Base-by-base conservation (phyloP, 768 basidiomycete genomes). In the Naematelia encephala region DNA sequence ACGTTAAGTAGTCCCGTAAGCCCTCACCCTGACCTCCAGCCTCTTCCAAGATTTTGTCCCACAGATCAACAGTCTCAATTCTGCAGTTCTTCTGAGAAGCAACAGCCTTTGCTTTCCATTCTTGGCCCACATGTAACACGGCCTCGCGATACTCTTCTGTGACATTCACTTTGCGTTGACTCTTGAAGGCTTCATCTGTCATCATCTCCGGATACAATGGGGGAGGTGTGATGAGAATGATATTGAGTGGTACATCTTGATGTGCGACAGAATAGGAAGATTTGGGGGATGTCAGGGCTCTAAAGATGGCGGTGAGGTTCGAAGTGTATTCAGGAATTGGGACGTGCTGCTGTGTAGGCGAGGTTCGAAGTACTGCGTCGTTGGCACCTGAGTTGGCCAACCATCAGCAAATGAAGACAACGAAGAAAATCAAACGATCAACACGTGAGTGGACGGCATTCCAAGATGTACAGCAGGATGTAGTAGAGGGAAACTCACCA, bases 331-430 rank as follows among this genome's bases (percentile, higher is more conserved):
- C 44, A 3, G 5, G 4, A 14, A 67, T 34, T 30, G 66, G 62
- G 43, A 66, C 64, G 55, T 56, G 57, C 30, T 53, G 61, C 21
- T 64, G 42, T 8, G 44, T 43, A 13, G 34, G 26, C 8, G 29
- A 21, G 8, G 12, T 19, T 19, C 39, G 55, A 21, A 55, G 57
- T 5, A 51, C 57, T 23, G 62, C 26, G 48, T 70, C 68, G 50
- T 70, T 70, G 4, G 66, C 63, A 8, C 68, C 68, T 70, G 34
- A 14, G 30, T 10, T n/a, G n/a, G n/a, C n/a, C n/a, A n/a, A n/a
- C n/a, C n/a, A n/a, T n/a, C n/a, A n/a, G n/a, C n/a, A n/a, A 30
- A 29, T 8, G 28, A 51, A 29, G 26, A 23, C 5, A 51, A 26
- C 16, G 25, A 51, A 27, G 19, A 2, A 16, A 39, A 39, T 39